Evolutionary conservation across 1,284 basidiomycete genomes (phyloP).

Genomic region (Pseudozyma tsukubaensis): DNA sequence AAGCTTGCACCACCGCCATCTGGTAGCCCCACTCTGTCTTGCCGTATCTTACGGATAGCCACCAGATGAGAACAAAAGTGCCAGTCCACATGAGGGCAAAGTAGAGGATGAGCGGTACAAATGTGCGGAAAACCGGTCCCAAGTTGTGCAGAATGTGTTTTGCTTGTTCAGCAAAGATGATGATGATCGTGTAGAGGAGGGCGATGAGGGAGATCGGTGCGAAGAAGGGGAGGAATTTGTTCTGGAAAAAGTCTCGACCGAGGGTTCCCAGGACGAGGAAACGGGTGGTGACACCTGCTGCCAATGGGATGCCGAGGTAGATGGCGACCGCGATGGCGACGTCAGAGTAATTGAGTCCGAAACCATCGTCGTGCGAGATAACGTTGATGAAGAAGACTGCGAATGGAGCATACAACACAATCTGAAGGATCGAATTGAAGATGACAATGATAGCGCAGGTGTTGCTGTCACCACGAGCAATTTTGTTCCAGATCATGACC

Average conservation of each 20-base stretch:
- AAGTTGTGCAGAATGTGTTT: slow-evolving; percentile 59
- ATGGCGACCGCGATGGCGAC: slow-evolving; percentile 80
- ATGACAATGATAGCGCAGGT: slow-evolving; percentile 79
- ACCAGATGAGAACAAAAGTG: slow-evolving; percentile 74
- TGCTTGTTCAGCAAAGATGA: slow-evolving; percentile 80
- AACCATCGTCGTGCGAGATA: slow-evolving; percentile 70
- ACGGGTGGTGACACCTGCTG: slow-evolving; percentile 78
- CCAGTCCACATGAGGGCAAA: slow-evolving; percentile 81
- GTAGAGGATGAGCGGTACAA: slow-evolving; percentile 80
- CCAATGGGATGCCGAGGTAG: slow-evolving; percentile 75
- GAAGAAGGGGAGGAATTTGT: slow-evolving; percentile 77
- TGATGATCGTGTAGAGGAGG: slow-evolving; percentile 75
- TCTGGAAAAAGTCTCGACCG: slow-evolving; percentile 72
- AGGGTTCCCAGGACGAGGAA: slow-evolving; percentile 73
- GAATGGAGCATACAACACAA: slow-evolving; percentile 81
- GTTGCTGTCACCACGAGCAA: slow-evolving; percentile 80
- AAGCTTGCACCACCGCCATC: slow-evolving; percentile 70
- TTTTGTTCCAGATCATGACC: slow-evolving; percentile 74
- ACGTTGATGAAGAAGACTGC: slow-evolving; percentile 81
- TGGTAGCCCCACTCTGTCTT: slow-evolving; percentile 65
- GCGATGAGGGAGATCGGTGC: slow-evolving; percentile 77
- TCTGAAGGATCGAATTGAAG: slow-evolving; percentile 76
- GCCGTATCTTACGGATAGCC: slow-evolving; percentile 51
- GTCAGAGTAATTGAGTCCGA: slow-evolving; percentile 76
- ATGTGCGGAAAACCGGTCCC: slow-evolving; percentile 66